These are phyloP conservation scores for Tolypocladium pustulatum DNA, from an alignment of 2,329 filamentous ascomycete genomes.

Conservation along the genomic window DNA sequence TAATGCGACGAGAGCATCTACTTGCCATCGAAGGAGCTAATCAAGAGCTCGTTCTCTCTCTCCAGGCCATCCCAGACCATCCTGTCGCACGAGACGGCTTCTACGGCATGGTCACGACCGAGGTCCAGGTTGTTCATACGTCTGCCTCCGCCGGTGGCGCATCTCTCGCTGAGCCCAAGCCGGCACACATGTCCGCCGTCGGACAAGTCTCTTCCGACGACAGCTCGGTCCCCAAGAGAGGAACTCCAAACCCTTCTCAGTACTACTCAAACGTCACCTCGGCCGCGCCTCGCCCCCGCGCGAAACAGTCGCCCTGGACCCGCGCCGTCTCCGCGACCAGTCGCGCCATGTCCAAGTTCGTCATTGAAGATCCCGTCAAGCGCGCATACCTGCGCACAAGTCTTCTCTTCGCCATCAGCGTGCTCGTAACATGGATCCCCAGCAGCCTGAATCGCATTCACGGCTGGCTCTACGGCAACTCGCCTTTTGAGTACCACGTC, in stretches of 20 bases:
- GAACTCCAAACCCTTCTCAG: conserved; percentile 12
- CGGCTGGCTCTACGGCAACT: conserved; percentile 42
- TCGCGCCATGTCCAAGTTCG: conserved; percentile 24
- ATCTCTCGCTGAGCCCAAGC: conserved; percentile 13
- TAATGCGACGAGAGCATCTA: neutral
- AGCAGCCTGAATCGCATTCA: conserved; percentile 68
- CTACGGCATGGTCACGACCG: conserved; percentile 42
- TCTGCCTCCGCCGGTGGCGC: conserved; percentile 5
- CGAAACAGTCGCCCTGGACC: conserved; percentile 2
- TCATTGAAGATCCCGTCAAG: conserved; percentile 43
- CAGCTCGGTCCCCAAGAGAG: conserved; percentile 3
- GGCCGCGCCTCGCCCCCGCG: neutral
- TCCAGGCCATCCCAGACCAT: neutral
- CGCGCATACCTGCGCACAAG: conserved; percentile 50
- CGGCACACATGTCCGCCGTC: conserved; percentile 6
- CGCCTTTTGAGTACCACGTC: conserved; percentile 56
- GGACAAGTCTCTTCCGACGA: conserved; percentile 14
- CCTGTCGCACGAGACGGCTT: conserved; percentile 14
- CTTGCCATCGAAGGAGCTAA: neutral
- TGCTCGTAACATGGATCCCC: conserved; percentile 52
- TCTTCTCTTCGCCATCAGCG: conserved; percentile 49
- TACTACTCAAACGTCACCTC: conserved; percentile 24
- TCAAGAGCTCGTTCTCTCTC: neutral
- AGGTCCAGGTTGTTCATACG: conserved; percentile 33
- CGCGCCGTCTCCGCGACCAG: conserved; percentile 9